Evolutionary conservation across 768 basidiomycete species (phyloP), one percentile per base, ranked within the genome.

Genomic region (Ephemerocybe angulata): DNA sequence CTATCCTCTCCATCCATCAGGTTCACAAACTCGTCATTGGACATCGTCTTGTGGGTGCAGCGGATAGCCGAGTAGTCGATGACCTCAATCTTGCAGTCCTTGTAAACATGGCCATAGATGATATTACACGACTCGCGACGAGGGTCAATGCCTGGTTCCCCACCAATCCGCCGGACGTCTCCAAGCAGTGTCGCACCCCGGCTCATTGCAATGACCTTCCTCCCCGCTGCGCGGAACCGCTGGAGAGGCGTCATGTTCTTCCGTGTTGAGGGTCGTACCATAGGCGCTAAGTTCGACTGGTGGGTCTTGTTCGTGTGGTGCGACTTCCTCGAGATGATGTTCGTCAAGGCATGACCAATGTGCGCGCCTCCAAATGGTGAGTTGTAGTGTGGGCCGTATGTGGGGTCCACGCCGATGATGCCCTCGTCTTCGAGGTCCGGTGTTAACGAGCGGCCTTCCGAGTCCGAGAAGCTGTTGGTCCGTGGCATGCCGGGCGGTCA

Each of bases 81-180:
- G 53, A 88, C 71, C 60, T 88, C 84, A 58, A 89, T 88, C 50
- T 77, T 63, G 62, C 86, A 90, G 46, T 82, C 76, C 67, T 83
- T 70, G 27, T 74, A 71, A 60, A 88, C 77, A 55, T 83, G 76
- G 3, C 81, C 80, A 60, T 82, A 88, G 40, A 73, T 70, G 7
- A 80, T 62, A 58, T 78, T 77, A 3, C 86, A 81, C 42, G 79
- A 79, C 2, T 76, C 73, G 15, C 84, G 79, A 27, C 85, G 80
- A 21, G 86, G 84, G 68, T 88, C 84, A 28, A 87, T 70, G 57
- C 87, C 87, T 11, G 86, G 87, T 63, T 89, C 87, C 13, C 83
- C 87, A 19, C 87, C 87, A 29, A 82, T 67, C 31, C 73, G 68
- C 2, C 72, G 70, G 12, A 68, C 63, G 12, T 60, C 71, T 59